Conservation (phyloP, 495 filamentous ascomycete genomes). For the Xylaria intraflava region DNA sequence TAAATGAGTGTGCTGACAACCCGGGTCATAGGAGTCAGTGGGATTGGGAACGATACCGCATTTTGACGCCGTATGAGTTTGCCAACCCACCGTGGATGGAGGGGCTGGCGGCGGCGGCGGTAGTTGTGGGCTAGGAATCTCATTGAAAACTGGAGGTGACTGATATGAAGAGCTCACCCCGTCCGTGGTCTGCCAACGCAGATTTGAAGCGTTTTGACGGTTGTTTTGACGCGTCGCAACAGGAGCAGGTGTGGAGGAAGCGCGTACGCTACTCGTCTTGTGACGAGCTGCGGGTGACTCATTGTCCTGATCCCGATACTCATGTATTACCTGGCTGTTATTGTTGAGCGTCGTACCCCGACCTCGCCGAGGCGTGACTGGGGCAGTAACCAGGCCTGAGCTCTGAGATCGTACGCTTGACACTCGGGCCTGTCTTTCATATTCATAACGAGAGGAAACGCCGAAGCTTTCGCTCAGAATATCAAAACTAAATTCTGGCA, state of each 20-base stretch:
- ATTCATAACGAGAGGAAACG: slow-evolving; percentile 15
- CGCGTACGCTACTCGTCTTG: background rate
- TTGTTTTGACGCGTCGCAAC: background rate
- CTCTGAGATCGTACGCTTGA: slow-evolving; percentile 4
- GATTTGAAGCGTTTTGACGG: background rate
- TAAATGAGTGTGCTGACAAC: background rate
- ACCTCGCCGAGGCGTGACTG: background rate
- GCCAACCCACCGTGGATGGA: slow-evolving; percentile 1
- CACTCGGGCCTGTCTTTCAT: slow-evolving; percentile 3
- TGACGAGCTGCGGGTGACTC: background rate
- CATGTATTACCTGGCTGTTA: background rate
- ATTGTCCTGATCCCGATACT: background rate
- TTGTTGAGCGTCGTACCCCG: background rate
- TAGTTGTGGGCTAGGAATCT: background rate
- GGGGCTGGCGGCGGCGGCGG: slow-evolving; percentile 3
- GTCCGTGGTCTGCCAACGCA: background rate
- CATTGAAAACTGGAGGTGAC: background rate
- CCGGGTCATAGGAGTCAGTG: background rate
- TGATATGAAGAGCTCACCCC: background rate
- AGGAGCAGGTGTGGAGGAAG: background rate
- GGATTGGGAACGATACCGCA: background rate
- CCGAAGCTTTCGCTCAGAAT: slow-evolving; percentile 13
- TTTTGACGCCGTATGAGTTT: background rate
- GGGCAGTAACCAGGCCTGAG: slow-evolving; percentile 8
- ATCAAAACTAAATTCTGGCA: slow-evolving; percentile 15